Base-by-base conservation (phyloP, 345 rosid species). In the Pistacia vera region DNA sequence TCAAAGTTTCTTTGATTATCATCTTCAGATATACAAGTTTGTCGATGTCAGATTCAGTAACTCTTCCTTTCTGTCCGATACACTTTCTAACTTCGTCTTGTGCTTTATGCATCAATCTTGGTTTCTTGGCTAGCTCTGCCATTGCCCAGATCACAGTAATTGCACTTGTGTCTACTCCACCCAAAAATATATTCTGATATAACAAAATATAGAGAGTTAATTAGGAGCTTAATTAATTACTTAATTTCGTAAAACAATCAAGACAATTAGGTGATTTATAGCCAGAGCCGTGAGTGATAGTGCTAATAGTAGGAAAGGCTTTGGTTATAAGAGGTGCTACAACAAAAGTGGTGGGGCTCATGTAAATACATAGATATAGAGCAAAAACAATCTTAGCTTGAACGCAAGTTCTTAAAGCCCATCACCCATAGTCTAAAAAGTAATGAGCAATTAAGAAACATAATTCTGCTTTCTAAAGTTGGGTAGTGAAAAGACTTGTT, bases 61-160 rank as follows among this genome's bases (percentile, higher is more conserved):
- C 88, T 75, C 44, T 83, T 48, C 64, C 81, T 79, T 74, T 86
- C 4, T 78, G 80, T 14, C 88, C 83, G 33, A 85, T 61, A 11
- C 58, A 18, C 28, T 66, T 80, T 83, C 94, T 72, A 14, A 91
- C 69, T 71, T 90, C 92, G 1, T 81, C 83, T 71, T 88, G 93
- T 13, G 81, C 91, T 86, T 85, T 92, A 73, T 86, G 80, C 93
- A 91, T 85, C 57, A 83, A 67, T 71, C 79, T 79, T 56, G 90
- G 88, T 10, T 76, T 81, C 75, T 76, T 83, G 0, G 51, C 33
- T 0, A 92, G 77, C 81, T 90, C 95, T 25, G 97, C 69, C 89
- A 92, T 84, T 17, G 93, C 89, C 97, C 97, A 90, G 18, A 60
- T 66, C 66, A 89, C 65, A 0, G 83, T 78, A 30, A 81, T 69